Evolutionary conservation across 371 early-diverging fungal species (phyloP).

Genomic region (Conidiobolus coronatus): DNA sequence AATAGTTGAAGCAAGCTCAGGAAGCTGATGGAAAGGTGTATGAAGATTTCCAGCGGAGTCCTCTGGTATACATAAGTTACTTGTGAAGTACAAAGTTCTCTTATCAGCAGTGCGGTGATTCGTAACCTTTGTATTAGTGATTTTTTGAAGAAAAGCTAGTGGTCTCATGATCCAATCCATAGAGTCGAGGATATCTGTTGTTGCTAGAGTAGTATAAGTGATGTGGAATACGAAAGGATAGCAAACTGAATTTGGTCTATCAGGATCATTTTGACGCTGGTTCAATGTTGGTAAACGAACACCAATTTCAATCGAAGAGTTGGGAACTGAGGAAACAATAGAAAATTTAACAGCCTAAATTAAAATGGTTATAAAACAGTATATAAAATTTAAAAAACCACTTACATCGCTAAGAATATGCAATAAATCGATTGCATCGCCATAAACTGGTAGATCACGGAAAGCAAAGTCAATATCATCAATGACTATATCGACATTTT

Average conservation of each 20-base stretch:
- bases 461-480: slow-evolving; percentile 3
- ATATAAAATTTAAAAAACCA: background rate
- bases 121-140: background rate
- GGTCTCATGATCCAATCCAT: background rate
- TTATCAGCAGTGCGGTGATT: background rate
- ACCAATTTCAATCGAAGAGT: slow-evolving; percentile 1
- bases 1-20: background rate
- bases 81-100: slow-evolving; percentile 1
- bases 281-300: background rate
- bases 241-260: background rate
- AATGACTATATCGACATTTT: slow-evolving; percentile 1
- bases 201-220: background rate
- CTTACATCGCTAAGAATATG: slow-evolving; percentile 1
- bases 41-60: background rate
- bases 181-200: background rate
- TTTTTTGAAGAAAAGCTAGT: background rate
- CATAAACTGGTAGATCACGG: background rate
- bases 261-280: slow-evolving; percentile 1
- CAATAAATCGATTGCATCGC: background rate
- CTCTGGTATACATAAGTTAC: background rate
- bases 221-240: slow-evolving; percentile 3
- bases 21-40: background rate
- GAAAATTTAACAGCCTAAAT: background rate
- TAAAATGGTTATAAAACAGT: background rate
- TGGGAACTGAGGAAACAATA: background rate